These are phyloP conservation scores for Boletus sp. DNA, from an alignment of 1,284 basidiomycete species.

Conservation along the genomic window DNA sequence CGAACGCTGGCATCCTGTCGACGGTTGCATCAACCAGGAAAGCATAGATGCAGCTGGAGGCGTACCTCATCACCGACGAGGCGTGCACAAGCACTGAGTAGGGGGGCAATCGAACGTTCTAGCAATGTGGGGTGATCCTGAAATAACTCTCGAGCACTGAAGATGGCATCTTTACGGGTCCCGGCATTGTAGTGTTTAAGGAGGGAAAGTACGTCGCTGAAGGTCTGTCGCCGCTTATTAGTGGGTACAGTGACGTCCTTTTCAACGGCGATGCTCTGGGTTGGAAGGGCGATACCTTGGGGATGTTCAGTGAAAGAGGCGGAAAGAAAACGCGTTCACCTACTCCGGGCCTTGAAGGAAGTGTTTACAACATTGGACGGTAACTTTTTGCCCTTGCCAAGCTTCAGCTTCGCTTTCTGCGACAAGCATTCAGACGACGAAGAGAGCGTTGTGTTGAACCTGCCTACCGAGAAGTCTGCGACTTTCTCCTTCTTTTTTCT, in stretches of 20 bases:
- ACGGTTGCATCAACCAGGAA: background rate
- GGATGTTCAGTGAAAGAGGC: slow-evolving; percentile 9
- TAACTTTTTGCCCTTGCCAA: slow-evolving; percentile 88
- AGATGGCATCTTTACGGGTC: slow-evolving; percentile 78
- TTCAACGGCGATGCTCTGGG: slow-evolving; percentile 66
- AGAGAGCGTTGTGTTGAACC: background rate
- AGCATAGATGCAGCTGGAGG: background rate
- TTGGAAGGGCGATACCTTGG: slow-evolving; percentile 89
- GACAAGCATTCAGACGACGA: slow-evolving; percentile 9
- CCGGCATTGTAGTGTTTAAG: slow-evolving; percentile 81
- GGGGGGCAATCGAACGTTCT: slow-evolving; percentile 52
- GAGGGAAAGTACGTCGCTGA: slow-evolving; percentile 77
- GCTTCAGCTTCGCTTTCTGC: slow-evolving; percentile 94
- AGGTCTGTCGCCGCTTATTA: slow-evolving; percentile 73
- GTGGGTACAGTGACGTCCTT: slow-evolving; percentile 57
- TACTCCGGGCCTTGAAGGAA: slow-evolving; percentile 91
- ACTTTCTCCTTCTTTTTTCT: slow-evolving; percentile 85
- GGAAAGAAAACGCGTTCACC: slow-evolving; percentile 16
- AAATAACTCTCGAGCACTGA: slow-evolving; percentile 79
- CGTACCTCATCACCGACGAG: slow-evolving; percentile 79
- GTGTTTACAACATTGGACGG: slow-evolving; percentile 90
- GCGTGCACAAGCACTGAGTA: slow-evolving; percentile 68
- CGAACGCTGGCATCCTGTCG: slow-evolving; percentile 62
- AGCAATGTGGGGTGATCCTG: slow-evolving; percentile 60
- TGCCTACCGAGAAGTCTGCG: slow-evolving; percentile 78